A percentile compares a stretch with the other conserved stretches of the same genome.
These are phyloP conservation scores for Dicorynia guianensis DNA, from an alignment of 306 rosid genomes.

Conservation along the genomic window DNA sequence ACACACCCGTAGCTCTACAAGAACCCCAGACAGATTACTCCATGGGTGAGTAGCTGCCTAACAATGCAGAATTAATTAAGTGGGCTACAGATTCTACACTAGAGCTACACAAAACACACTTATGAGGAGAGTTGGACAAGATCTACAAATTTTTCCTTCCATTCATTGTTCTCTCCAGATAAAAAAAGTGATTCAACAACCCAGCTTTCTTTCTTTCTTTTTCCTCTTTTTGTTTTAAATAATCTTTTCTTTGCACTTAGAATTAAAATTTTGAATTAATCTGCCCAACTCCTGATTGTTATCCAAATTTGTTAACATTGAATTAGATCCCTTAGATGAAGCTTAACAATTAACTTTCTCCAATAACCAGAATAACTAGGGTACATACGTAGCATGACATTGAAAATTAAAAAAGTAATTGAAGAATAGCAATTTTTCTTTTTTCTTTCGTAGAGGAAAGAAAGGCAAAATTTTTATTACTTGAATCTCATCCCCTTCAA, in stretches of 20 bases:
- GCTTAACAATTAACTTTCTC: slow-evolving; percentile 21
- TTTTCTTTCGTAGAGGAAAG: too few species aligned
- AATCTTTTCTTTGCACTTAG: too few species aligned
- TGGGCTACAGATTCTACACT: too few species aligned
- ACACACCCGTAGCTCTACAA: too few species aligned
- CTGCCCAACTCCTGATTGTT: slow-evolving; percentile 24
- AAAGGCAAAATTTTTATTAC: slow-evolving; percentile 11
- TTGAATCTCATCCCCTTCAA: slow-evolving; percentile 18
- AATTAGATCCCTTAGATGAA: slow-evolving; percentile 6
- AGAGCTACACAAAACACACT: too few species aligned
- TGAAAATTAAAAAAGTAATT: not conserved
- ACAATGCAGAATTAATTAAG: too few species aligned
- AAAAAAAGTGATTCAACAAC: slow-evolving; percentile 25
- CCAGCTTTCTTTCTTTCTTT: not conserved
- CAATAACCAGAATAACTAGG: slow-evolving; percentile 16
- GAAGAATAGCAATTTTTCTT: not conserved
- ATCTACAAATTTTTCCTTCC: not conserved
- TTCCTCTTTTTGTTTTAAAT: too few species aligned
- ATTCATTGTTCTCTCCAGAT: slow-evolving; percentile 17
- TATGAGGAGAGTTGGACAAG: too few species aligned
- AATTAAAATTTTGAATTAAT: slow-evolving; percentile 4
- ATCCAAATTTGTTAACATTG: slow-evolving; percentile 15
- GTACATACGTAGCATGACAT: not conserved
- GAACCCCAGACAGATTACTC: too few species aligned
- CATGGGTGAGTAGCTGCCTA: too few species aligned